Base-by-base conservation (phyloP, 2,329 filamentous ascomycete species). In the Hirsutella minnesotensis region DNA sequence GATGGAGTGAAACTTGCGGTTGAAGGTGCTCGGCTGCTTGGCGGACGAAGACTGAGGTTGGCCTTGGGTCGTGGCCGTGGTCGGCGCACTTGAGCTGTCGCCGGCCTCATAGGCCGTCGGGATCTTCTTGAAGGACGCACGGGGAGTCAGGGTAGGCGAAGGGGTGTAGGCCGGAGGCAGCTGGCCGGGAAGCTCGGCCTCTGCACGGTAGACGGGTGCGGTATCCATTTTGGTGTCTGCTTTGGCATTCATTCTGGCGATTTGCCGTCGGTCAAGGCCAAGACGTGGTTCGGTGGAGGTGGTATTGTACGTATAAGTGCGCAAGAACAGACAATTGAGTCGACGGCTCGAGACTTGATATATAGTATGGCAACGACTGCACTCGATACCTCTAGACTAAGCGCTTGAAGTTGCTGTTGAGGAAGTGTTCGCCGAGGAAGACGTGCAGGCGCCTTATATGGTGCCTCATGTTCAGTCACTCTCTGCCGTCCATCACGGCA, bases 1-100 rank as follows among this genome's bases (percentile, higher is more conserved):
- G 45, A 73, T 66, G 54, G 76, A 78, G 62, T 84, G 79, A 55
- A 84, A 81, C 46, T 77, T 73, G 38, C 70, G 67, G 52, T 79
- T 74, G 18, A 59, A 60, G 47, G 57, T 10, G 41, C 38, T 63
- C 4, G 53, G 57, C 49, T 63, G 67, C 31, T 19, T 31, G 15
- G 39, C n/a, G 5, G 16, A 19, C 20, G 34, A 38, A 12, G 35
- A 7, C 7, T 7, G 24, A 27, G 24, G 7, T 7, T 7, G 24
- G 12, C 7, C 24, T 27, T 27, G 24, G 24, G 24, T 7, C 24
- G 12, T 27, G 24, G 24, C 13, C 37, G 36, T n/a, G 8, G 24
- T 29, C 22, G 31, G 31, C 8, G 42, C 30, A 19, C 7, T 5
- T 15, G 13, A 5, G 20, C 12, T 21, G 30, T 40, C 24, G 38